These are phyloP conservation scores for Populus deltoides DNA, from an alignment of 345 rosid genomes.

Conservation along the genomic window DNA sequence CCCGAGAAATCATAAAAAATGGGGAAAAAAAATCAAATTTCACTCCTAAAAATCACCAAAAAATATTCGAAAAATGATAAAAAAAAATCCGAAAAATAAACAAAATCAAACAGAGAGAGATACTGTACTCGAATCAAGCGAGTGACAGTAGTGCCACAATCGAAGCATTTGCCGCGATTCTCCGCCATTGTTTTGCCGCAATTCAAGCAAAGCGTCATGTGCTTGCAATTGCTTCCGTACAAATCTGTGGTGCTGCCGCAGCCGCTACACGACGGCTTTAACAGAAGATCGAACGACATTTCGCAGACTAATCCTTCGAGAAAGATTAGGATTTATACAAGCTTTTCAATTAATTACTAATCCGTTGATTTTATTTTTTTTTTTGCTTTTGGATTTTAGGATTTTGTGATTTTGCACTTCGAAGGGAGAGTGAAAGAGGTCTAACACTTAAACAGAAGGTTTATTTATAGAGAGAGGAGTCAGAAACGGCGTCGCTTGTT, in stretches of 20 bases:
- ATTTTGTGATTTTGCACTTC: too few species aligned
- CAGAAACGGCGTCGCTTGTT: too few species aligned
- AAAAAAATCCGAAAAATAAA: too few species aligned
- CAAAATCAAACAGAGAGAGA: background rate
- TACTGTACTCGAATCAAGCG: conserved; percentile 73
- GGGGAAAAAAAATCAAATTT: background rate
- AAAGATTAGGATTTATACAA: background rate
- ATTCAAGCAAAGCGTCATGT: conserved; percentile 82
- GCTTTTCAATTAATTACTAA: too few species aligned
- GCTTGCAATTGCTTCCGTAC: conserved; percentile 90
- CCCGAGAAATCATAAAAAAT: background rate
- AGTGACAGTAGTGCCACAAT: conserved; percentile 68
- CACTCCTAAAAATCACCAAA: conserved; percentile 43
- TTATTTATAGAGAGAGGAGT: too few species aligned
- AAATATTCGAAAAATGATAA: background rate
- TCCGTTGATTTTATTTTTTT: too few species aligned
- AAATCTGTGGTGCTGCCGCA: conserved; percentile 70
- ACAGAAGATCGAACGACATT: conserved; percentile 70
- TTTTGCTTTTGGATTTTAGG: too few species aligned
- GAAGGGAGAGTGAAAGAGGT: too few species aligned
- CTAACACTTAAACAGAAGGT: too few species aligned
- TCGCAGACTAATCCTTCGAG: background rate
- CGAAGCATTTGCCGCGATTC: conserved; percentile 64
- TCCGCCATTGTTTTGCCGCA: conserved; percentile 95
- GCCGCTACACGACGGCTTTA: conserved; percentile 73